A percentile compares a stretch with the other conserved stretches of the same genome.
phyloP scores from a whole-genome alignment of 768 basidiomycete species.

The Kockovaella imperatae region DNA sequence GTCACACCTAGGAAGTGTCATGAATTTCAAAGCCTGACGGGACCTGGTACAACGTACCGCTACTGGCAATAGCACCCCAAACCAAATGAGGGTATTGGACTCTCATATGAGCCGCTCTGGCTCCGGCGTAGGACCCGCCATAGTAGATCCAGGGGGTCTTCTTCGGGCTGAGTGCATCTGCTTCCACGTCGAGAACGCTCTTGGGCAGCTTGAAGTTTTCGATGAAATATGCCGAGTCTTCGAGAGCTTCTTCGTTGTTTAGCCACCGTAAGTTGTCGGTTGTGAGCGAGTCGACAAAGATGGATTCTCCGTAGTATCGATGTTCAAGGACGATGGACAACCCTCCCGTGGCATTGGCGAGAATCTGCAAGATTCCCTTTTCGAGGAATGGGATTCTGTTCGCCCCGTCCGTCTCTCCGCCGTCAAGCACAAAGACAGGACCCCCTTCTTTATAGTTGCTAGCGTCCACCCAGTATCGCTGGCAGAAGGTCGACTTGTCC shows the following conservation, averaged over 20 bases:
- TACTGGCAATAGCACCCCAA: slow-evolving; percentile 80
- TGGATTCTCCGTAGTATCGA: slow-evolving; percentile 64
- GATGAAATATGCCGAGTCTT: slow-evolving; percentile 90
- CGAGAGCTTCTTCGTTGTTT: slow-evolving; percentile 77
- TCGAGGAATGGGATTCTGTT: slow-evolving; percentile 58
- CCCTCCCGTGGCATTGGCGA: slow-evolving; percentile 76
- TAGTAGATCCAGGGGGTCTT: slow-evolving; percentile 54
- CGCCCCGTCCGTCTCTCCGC: slow-evolving; percentile 83
- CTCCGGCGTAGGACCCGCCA: slow-evolving; percentile 90
- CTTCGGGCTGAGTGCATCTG: slow-evolving; percentile 59
- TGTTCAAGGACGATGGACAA: slow-evolving; percentile 88
- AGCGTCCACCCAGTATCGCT: slow-evolving; percentile 87
- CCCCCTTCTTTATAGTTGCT: slow-evolving; percentile 67
- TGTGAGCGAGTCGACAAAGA: slow-evolving; percentile 67
- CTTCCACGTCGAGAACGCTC: slow-evolving; percentile 13
- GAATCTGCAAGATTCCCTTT: slow-evolving; percentile 76
- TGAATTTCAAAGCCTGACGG: not conserved
- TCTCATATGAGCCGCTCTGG: slow-evolving; percentile 84
- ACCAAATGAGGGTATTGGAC: slow-evolving; percentile 80
- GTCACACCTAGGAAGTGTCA: slow-evolving; percentile 57
- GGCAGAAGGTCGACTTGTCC: slow-evolving; percentile 59
- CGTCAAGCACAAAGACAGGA: slow-evolving; percentile 84
- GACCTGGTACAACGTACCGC: slow-evolving; percentile 48
- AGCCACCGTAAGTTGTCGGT: slow-evolving; percentile 82
- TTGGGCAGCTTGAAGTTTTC: slow-evolving; percentile 59